phyloP scores from a whole-genome alignment of 306 rosid genomes.

The Casuarina glauca region DNA sequence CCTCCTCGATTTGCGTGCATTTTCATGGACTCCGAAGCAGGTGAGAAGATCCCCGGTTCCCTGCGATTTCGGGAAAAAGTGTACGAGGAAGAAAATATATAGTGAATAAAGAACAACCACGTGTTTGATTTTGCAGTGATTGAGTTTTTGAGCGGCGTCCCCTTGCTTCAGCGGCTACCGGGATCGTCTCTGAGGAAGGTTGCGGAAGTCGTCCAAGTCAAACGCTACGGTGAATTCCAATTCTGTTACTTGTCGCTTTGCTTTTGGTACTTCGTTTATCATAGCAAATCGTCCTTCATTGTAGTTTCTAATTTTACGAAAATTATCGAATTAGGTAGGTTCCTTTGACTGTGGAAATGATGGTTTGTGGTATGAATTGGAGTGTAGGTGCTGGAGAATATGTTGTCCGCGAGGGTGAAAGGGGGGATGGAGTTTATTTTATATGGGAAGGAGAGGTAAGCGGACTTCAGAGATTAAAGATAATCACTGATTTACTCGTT shows the following conservation, averaged over 20 bases:
- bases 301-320: neutral
- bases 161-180: constrained; percentile 83
- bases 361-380: constrained; percentile 12
- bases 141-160: constrained; percentile 80
- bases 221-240: constrained; percentile 52
- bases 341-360: neutral
- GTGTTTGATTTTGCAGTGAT: constrained; percentile 53
- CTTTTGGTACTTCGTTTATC: neutral
- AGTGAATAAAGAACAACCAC: neutral
- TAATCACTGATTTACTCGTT: neutral
- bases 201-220: constrained; percentile 51
- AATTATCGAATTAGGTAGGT: too few relatives aligned
- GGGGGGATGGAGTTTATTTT: constrained; percentile 81
- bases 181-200: constrained; percentile 64
- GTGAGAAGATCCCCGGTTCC: neutral
- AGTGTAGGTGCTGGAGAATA: constrained; percentile 58
- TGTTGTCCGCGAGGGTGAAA: constrained; percentile 80
- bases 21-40: neutral
- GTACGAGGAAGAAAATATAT: too few relatives aligned
- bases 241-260: neutral
- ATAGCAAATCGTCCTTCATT: neutral
- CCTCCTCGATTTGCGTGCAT: too few relatives aligned
- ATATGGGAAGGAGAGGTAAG: constrained; percentile 93
- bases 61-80: neutral
- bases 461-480: neutral